Percentiles rank a stretch among this genome's conserved stretches.
Evolutionary conservation across 2,329 filamentous ascomycete genomes (phyloP).

Genomic region (Phaeosphaeria sp.): DNA sequence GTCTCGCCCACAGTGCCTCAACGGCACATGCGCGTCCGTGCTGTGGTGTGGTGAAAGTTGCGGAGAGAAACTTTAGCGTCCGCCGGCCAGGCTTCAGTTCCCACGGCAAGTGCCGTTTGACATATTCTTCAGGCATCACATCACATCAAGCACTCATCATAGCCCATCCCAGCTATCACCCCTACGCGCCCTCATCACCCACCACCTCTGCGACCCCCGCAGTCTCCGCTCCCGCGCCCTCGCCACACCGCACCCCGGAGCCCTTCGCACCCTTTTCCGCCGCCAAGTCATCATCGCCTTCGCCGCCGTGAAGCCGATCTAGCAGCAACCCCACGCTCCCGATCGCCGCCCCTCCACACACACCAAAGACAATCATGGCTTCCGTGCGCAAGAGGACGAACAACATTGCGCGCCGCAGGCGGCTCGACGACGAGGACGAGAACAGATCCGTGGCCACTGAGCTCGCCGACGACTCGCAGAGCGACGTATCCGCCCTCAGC

Average conservation of each 20-base stretch:
- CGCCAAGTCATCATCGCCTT: slow-evolving; percentile 26
- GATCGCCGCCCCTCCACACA: slow-evolving; percentile 15
- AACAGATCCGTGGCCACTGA: slow-evolving; percentile 54
- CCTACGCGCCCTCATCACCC: slow-evolving; percentile 24
- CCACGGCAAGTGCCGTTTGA: slow-evolving; percentile 31
- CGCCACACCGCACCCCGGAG: slow-evolving; percentile 17
- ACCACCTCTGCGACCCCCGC: slow-evolving; percentile 37
- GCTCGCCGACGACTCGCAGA: slow-evolving; percentile 67
- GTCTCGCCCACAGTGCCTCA: background rate
- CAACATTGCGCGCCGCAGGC: slow-evolving; percentile 47
- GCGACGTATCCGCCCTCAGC: slow-evolving; percentile 65
- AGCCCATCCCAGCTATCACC: slow-evolving; percentile 23
- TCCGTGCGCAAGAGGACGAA: slow-evolving; percentile 44
- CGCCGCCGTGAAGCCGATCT: slow-evolving; percentile 27
- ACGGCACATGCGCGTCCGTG: background rate
- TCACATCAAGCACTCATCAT: slow-evolving; percentile 37
- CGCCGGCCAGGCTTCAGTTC: slow-evolving; percentile 23
- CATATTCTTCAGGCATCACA: slow-evolving; percentile 49
- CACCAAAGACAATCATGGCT: slow-evolving; percentile 40
- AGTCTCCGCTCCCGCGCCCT: slow-evolving; percentile 22
- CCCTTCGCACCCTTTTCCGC: slow-evolving; percentile 28
- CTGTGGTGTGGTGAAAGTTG: background rate
- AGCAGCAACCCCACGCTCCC: slow-evolving; percentile 29
- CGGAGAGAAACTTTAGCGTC: background rate
- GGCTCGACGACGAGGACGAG: slow-evolving; percentile 50